A percentile compares a stretch with the other conserved stretches of the same genome.
phyloP scores from a whole-genome alignment of 805 yeast species.

The Barnettozyma botsteinii region DNA sequence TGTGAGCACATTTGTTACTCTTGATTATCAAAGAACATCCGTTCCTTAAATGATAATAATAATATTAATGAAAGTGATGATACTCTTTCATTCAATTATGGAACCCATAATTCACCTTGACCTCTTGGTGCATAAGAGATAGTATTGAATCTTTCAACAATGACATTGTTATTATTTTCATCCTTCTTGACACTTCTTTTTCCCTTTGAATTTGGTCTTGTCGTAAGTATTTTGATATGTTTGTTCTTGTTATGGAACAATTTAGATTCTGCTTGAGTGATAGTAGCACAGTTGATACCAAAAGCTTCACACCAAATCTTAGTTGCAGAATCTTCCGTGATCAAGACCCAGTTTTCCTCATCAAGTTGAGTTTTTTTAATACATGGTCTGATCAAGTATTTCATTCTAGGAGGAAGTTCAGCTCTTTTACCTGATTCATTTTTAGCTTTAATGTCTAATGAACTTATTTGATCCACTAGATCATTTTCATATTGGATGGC shows the following conservation, averaged over 20 bases:
- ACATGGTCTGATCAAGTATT: conserved; percentile 51
- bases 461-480: not conserved
- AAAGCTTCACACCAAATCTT: conserved; percentile 48
- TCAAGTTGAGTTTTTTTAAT: conserved; percentile 43
- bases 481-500: conserved; percentile 7
- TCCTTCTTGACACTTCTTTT: conserved; percentile 1
- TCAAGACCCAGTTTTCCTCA: conserved; percentile 45
- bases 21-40: too few species aligned
- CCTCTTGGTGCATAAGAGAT: conserved; percentile 59
- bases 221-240: not conserved
- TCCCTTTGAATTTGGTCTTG: not conserved
- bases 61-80: too few species aligned
- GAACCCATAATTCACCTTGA: conserved; percentile 54
- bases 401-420: conserved; percentile 47
- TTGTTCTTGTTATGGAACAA: conserved; percentile 15
- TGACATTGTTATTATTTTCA: conserved; percentile 15
- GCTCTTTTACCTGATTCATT: conserved; percentile 26
- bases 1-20: too few species aligned
- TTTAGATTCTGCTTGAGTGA: conserved; percentile 42
- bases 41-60: too few species aligned
- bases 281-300: conserved; percentile 46
- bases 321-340: conserved; percentile 56
- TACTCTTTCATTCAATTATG: too few species aligned
- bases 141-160: conserved; percentile 39
- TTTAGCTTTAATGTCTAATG: not conserved